Base-by-base conservation (phyloP, 495 filamentous ascomycete species). In the Talaromyces wortmannii region DNA sequence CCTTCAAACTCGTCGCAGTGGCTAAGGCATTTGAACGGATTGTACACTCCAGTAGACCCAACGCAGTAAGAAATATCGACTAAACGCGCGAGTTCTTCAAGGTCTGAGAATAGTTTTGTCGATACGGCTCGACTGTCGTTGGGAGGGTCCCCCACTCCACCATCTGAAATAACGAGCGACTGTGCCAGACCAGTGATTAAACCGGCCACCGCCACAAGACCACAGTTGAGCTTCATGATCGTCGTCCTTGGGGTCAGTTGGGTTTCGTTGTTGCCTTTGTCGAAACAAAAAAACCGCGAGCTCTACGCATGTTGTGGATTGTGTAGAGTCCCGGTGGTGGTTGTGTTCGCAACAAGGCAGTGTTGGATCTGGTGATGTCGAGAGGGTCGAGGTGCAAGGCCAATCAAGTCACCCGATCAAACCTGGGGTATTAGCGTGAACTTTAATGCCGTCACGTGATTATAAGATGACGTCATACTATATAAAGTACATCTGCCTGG, bases 31-130 rank as follows among this genome's bases (percentile, higher is more conserved):
- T 82, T 63, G 65, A 98, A 98, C 7, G 94, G 94, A 53, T 82
- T 79, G 7, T 77, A 70, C 53, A 97, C 82, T 33, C 94, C 94
- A n/a, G 82, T 77, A n/a, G 79, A 83, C 44, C 90, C 89, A 53
- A 97, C 87, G 68, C 94, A 98, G 76, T 98, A 98, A 31, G 91
- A 77, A 48, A 98, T 94, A 59, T 98, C 95, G 30, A 97, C 92
- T 3, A 98, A 77, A 45, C 91, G 84, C 12, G 92, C 81, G 51
- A 92, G 71, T 64, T 95, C 89, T 61, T 96, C 90, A 18, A 98
- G 80, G 12, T 90, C 88, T 53, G 77, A 69, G 73, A 94, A 97
- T 57, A 96, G 79, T 32, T 73, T 64, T 48, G 65, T 57, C 4
- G 89, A 85, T 52, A 95, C 73, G 17, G 52, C 12, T 30, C 48